Conservation (phyloP, 2,329 filamentous ascomycete genomes). For the Herpotrichia juniperi region DNA sequence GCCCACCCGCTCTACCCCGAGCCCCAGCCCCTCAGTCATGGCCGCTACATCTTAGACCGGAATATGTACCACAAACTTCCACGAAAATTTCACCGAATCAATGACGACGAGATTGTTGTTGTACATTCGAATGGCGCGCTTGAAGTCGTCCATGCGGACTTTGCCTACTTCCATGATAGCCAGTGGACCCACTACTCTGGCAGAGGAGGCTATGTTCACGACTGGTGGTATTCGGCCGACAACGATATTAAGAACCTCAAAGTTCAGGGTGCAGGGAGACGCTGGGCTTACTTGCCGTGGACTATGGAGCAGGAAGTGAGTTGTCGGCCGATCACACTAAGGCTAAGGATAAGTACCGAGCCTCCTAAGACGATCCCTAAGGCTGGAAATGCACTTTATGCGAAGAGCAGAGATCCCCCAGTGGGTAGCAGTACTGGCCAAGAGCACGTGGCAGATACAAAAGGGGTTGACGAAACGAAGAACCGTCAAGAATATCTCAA, state of each 20-base stretch:
- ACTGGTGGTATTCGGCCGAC: constrained; percentile 6
- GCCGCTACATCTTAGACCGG: constrained; percentile 23
- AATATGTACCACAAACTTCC: constrained; percentile 20
- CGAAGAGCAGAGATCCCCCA: no score
- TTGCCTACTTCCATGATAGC: constrained; percentile 3
- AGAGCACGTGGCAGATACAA: no score
- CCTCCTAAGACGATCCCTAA: background rate
- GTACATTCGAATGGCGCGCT: constrained; percentile 25
- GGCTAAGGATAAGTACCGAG: background rate
- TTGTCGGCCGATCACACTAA: constrained; percentile 14
- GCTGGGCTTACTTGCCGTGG: constrained; percentile 39
- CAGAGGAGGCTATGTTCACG: constrained; percentile 6
- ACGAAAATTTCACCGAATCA: constrained; percentile 17
- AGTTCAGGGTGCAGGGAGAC: constrained; percentile 14
- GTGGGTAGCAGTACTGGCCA: no score
- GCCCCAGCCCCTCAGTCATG: constrained; percentile 16
- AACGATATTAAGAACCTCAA: constrained; percentile 1
- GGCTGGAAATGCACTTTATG: no score
- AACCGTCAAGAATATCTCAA: no score
- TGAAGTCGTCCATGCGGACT: constrained; percentile 11
- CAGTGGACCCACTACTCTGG: constrained; percentile 16
- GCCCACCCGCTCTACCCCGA: constrained; percentile 32
- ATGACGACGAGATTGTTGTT: constrained; percentile 16
- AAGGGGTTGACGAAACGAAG: no score
- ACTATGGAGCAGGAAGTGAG: constrained; percentile 31